These are phyloP conservation scores for Neoboletus brunneissimus DNA, from an alignment of 768 basidiomycete species.

Conservation along the genomic window DNA sequence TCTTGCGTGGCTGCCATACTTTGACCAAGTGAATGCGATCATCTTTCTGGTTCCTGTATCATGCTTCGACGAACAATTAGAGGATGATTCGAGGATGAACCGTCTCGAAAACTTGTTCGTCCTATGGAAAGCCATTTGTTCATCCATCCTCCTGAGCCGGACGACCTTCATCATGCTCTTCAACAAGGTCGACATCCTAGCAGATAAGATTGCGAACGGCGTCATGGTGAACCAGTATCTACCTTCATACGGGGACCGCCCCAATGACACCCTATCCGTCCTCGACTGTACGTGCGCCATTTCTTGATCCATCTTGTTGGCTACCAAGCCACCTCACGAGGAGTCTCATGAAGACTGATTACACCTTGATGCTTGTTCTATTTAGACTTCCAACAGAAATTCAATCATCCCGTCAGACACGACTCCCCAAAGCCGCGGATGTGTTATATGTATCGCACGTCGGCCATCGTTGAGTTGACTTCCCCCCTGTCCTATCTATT, in stretches of 20 bases:
- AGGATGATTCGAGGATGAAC: constrained; percentile 15
- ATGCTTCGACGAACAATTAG: constrained; percentile 71
- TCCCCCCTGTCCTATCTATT: too few species aligned
- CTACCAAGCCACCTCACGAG: neutral
- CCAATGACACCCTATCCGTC: constrained; percentile 58
- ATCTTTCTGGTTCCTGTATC: constrained; percentile 81
- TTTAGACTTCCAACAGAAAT: too few species aligned
- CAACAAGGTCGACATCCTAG: constrained; percentile 67
- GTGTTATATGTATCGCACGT: too few species aligned
- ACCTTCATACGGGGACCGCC: constrained; percentile 62
- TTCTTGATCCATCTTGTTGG: too few species aligned
- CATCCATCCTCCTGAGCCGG: constrained; percentile 53
- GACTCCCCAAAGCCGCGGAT: too few species aligned
- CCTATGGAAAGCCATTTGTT: too few species aligned
- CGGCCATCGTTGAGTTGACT: too few species aligned
- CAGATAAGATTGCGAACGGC: constrained; percentile 59
- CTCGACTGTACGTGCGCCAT: too few species aligned
- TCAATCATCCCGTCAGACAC: too few species aligned
- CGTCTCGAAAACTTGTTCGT: too few species aligned
- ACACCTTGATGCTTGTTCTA: too few species aligned
- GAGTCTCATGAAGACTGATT: neutral
- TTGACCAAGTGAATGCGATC: constrained; percentile 74
- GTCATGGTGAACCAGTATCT: constrained; percentile 55
- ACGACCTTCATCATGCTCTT: constrained; percentile 62
- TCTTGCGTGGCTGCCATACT: constrained; percentile 78